phyloP scores from a whole-genome alignment of 352 stramenopile species.

The Globisporangium apiculatum region DNA sequence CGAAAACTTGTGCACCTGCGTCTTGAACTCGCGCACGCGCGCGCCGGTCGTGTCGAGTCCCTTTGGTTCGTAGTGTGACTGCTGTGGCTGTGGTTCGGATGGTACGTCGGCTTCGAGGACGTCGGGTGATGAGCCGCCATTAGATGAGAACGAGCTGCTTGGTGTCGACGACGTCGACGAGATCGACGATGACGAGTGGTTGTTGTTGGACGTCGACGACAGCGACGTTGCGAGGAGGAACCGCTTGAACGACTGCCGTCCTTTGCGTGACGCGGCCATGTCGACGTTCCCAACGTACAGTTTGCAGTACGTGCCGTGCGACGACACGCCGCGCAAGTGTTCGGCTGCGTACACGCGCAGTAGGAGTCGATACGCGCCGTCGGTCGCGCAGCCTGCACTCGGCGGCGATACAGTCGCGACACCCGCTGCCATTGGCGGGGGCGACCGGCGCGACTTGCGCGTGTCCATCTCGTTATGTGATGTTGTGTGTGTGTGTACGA shows the following conservation, averaged over 20 bases:
- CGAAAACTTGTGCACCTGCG: conserved; percentile 50
- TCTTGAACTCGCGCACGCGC: conserved; percentile 51
- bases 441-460: conserved; percentile 9
- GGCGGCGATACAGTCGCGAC: not conserved
- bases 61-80: not conserved
- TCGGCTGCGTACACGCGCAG: conserved; percentile 62
- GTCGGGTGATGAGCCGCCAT: conserved; percentile 3
- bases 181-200: conserved; percentile 7
- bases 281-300: conserved; percentile 51
- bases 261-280: conserved; percentile 22
- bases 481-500: not conserved
- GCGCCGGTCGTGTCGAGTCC: conserved; percentile 3
- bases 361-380: conserved; percentile 31
- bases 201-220: not conserved
- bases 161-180: conserved; percentile 5
- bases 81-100: too few species aligned
- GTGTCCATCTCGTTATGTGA: conserved; percentile 7
- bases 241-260: conserved; percentile 17
- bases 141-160: conserved; percentile 5
- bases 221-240: conserved; percentile 6
- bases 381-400: not conserved
- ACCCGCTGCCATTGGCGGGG: conserved; percentile 1
- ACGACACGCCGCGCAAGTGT: conserved; percentile 51
- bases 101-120: not conserved
- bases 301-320: conserved; percentile 69